Evolutionary conservation across 2,329 filamentous ascomycete genomes (phyloP), one percentile per base, ranked within the genome.

Genomic region (Pseudogymnoascus pannorum): DNA sequence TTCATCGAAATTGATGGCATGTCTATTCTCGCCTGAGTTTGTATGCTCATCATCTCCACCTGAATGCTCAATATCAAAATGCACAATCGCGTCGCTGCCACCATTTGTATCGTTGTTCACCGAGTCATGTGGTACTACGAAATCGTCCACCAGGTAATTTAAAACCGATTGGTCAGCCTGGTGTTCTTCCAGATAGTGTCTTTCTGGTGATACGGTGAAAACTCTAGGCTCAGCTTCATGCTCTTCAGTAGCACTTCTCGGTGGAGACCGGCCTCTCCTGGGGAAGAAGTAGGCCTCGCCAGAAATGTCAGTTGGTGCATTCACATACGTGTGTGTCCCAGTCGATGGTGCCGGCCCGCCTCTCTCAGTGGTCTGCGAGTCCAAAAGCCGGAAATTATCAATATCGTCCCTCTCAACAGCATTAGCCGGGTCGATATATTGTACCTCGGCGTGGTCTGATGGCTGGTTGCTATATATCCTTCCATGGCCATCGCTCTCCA

Each of bases 231-330:
- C 57, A 18, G 7, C 5, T 5, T 24, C 57, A 24, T 38, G 31
- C 9, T 58, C 57, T 58, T 24, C 57, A 24, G 7, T 5, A 9
- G 16, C 31, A 36, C 22, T 36, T 58, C 63, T 60, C 24, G 70
- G 66, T 44, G 68, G 70, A 42, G 70, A 71, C 61, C 70, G 66
- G n/a, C 71, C 71, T 64, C 70, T 62, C 18, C 65, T 63, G 4
- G 68, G 69, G 48, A 66, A 68, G 48, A 66, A 67, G 18, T 68
- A 66, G 16, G 59, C 59, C 33, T 69, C 68, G 31, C 66, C 67
- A 24, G 66, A 67, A 16, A 65, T 64, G 22, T 70, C 68, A 7
- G 66, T 68, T 12, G 65, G 61, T 6, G 68, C 68, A 22, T 58
- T 58, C 31, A 58, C 57, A 60, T 70, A 71, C 24, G 67, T 64